Evolutionary conservation across 2,329 filamentous ascomycete species (phyloP).

Genomic region (Stromatinia cepivora): DNA sequence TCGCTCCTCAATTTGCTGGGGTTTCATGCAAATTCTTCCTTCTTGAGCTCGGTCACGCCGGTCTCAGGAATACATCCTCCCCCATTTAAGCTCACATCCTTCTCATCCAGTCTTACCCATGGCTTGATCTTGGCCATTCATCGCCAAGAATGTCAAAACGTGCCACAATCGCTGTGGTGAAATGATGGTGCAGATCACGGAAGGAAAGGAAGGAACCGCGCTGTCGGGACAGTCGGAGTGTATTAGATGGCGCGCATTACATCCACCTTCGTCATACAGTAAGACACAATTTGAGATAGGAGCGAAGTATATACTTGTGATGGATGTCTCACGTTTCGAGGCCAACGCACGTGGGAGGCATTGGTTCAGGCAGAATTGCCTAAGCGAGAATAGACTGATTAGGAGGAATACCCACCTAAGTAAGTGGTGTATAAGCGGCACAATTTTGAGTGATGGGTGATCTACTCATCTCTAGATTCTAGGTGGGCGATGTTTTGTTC

Average conservation of each 20-base stretch:
- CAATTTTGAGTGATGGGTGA: not conserved
- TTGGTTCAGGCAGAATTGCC: not conserved
- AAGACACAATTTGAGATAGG: not conserved
- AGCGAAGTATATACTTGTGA: not conserved
- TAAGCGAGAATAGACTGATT: not conserved
- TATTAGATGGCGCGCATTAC: no score
- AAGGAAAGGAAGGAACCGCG: not conserved
- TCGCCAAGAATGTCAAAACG: constrained; percentile 25
- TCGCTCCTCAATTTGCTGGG: not conserved
- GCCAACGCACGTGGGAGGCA: constrained; percentile 4
- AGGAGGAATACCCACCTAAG: no score
- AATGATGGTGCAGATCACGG: not conserved
- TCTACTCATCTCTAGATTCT: not conserved
- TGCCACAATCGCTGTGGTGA: constrained; percentile 1
- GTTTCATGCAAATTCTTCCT: not conserved
- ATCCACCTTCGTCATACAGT: not conserved
- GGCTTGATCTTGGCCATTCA: constrained; percentile 19
- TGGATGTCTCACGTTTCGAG: not conserved
- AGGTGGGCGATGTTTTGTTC: not conserved
- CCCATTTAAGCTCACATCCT: not conserved
- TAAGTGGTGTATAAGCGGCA: not conserved
- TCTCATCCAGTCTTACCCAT: not conserved
- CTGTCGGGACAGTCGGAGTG: not conserved
- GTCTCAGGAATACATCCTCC: not conserved
- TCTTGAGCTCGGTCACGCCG: not conserved